Conservation (phyloP, 768 basidiomycete species). For the Tulasnella sp. region DNA sequence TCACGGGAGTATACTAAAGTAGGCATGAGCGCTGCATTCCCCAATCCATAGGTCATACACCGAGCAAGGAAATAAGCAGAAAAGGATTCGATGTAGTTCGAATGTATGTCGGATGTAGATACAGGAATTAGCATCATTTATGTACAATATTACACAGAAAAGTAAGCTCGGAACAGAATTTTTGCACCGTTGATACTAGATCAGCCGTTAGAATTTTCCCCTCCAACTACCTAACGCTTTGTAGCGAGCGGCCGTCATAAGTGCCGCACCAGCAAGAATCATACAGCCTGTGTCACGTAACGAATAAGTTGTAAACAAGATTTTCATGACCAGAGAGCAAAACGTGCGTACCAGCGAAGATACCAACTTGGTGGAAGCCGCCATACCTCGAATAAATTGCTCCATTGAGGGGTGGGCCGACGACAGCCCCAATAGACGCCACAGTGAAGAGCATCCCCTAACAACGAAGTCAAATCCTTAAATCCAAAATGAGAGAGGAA, state of each 20-base stretch:
- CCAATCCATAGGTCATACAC: no score
- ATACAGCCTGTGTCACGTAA: background rate
- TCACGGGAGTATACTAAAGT: no score
- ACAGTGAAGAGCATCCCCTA: conserved; percentile 22
- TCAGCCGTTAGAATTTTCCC: conserved; percentile 16
- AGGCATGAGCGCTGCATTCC: no score
- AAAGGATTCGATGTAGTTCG: no score
- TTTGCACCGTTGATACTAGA: no score
- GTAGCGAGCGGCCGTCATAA: conserved; percentile 12
- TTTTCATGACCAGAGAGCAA: background rate
- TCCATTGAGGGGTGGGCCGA: conserved; percentile 23
- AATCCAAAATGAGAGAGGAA: background rate
- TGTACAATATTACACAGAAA: background rate
- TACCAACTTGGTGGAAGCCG: conserved; percentile 14
- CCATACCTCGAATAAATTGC: conserved; percentile 10
- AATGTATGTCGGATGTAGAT: no score
- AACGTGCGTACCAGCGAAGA: conserved; percentile 18
- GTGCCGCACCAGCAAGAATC: background rate
- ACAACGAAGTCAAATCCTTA: background rate
- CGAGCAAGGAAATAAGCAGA: no score
- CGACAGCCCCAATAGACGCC: conserved; percentile 15
- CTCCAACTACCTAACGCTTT: conserved; percentile 6
- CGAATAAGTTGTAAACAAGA: no score
- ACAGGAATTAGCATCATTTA: background rate
- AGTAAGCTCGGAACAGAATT: background rate